Evolutionary conservation across 352 stramenopile species (phyloP), one percentile per base, ranked within the genome.

Genomic region (Pythium guiyangense): DNA sequence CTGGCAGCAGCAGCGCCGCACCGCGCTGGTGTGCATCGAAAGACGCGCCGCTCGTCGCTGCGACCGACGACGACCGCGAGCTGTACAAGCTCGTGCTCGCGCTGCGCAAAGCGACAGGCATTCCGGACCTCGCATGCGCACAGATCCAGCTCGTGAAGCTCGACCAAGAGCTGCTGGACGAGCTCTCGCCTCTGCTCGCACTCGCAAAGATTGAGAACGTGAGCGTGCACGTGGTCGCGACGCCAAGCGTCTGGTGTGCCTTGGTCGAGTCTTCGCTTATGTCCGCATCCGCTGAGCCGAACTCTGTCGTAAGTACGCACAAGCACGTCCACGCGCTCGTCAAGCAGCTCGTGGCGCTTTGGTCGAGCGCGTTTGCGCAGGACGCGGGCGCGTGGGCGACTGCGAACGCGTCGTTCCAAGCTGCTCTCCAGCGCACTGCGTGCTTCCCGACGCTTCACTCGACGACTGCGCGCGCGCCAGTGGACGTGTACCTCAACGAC

Each of bases 401-500:
- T 43, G 42, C 70, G 2, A 56, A 66, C 14, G 18, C 31, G 18
- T 29, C 64, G 22, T 69, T 77, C 31, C 57, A 67, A 20, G 57
- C 18, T 40, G 66, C 40, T 25, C 18, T 72, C 18, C 74, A 82
- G 45, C 64, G 65, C 26, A 56, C 66, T 18, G 47, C 59, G 15
- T 6, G 81, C 4, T 76, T 76, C 22, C 72, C 66, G 10, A 70
- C 59, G 20, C 53, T 76, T 12, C 43, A 18, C 4, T 31, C 14
- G 37, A 54, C 12, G 29, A 55, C 6, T 5, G 10, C 12, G 49
- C 2, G 43, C 45, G 25, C 46, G 25, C 64, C 65, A 27, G 47
- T 49, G 0, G 67, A 86, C 15, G 40, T 90, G 51, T 90, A 81
- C 48, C 29, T 91, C 12, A 90, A 92, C 49, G 80, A 92, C 49